Conservation (phyloP, 805 yeast species). For the Myxozyma vanderwaltii region DNA sequence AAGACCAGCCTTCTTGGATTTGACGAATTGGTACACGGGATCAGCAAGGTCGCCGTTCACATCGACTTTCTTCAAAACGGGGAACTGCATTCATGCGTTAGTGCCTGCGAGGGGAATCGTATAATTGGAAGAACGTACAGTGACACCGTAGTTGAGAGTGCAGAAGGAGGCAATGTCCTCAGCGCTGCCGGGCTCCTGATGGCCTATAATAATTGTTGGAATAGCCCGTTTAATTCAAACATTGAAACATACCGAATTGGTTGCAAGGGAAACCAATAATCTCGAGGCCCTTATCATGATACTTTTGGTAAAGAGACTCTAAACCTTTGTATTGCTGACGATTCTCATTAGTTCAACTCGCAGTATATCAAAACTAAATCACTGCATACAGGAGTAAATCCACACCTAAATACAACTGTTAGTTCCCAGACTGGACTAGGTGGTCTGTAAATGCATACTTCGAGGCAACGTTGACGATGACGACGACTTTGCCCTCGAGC, state of each 20-base stretch:
- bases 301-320: constrained; percentile 67
- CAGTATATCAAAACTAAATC: neutral
- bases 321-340: constrained; percentile 69
- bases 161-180: constrained; percentile 73
- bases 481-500: constrained; percentile 76
- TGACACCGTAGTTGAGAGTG: constrained; percentile 79
- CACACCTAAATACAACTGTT: constrained; percentile 27
- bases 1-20: constrained; percentile 56
- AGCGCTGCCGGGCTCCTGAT: constrained; percentile 70
- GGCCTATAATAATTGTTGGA: constrained; percentile 37
- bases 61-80: constrained; percentile 79
- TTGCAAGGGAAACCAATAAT: constrained; percentile 89
- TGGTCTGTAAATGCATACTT: constrained; percentile 51
- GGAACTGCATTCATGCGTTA: constrained; percentile 53
- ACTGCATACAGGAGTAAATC: constrained; percentile 36
- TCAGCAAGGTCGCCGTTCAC: constrained; percentile 85
- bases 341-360: neutral
- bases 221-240: neutral
- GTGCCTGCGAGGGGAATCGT: neutral
- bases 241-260: constrained; percentile 61
- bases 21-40: constrained; percentile 78
- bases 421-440: neutral
- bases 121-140: constrained; percentile 37
- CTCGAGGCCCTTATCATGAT: constrained; percentile 61
- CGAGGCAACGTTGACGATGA: constrained; percentile 86